Conservation (phyloP, 1,284 basidiomycete genomes). For the Cryptococcus sp. region DNA sequence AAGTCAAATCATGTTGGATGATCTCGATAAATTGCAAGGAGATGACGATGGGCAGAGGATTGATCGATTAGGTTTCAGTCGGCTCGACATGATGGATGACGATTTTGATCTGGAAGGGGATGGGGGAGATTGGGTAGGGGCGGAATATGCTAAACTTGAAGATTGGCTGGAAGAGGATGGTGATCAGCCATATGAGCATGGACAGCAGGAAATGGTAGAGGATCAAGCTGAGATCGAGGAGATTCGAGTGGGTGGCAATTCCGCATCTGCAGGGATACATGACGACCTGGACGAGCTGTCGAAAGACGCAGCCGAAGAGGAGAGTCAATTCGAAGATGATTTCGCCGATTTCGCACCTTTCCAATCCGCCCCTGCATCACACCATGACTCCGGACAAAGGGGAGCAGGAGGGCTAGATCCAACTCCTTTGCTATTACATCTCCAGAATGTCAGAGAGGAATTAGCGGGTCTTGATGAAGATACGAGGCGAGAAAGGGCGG, state of each 20-base stretch:
- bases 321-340: constrained; percentile 32
- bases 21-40: constrained; percentile 5
- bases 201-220: neutral
- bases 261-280: too few relatives aligned
- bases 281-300: neutral
- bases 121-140: constrained; percentile 8
- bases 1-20: constrained; percentile 10
- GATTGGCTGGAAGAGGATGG: constrained; percentile 14
- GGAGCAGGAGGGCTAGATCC: constrained; percentile 29
- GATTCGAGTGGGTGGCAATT: too few relatives aligned
- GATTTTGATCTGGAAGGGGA: constrained; percentile 7
- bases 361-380: constrained; percentile 12
- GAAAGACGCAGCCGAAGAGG: neutral
- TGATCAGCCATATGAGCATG: neutral
- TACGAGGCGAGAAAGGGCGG: constrained; percentile 35
- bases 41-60: constrained; percentile 16
- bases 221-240: neutral
- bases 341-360: constrained; percentile 20
- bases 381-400: neutral
- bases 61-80: neutral
- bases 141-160: constrained; percentile 39
- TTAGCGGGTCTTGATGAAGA: constrained; percentile 33
- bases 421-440: constrained; percentile 37
- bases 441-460: constrained; percentile 39
- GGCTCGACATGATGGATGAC: neutral